Percentiles rank a stretch among this genome's conserved stretches.
phyloP scores from a whole-genome alignment of 352 stramenopile genomes.

The Globisporangium perplexum region DNA sequence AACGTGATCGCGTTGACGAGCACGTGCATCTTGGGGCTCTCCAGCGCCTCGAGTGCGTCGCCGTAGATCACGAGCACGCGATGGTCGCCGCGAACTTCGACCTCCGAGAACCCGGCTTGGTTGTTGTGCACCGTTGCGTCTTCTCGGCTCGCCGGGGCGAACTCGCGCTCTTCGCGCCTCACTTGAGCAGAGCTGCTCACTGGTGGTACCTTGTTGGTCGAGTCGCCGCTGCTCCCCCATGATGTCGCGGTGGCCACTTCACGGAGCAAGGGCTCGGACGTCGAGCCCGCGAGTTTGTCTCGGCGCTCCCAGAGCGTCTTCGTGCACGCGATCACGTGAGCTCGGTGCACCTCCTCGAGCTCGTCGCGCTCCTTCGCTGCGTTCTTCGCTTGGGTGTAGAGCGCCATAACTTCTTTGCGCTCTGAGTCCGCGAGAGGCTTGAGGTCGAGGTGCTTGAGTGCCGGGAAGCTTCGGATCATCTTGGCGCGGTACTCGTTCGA shows the following conservation, averaged over 20 bases:
- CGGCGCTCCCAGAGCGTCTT: conserved; percentile 35
- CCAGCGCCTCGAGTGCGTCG: conserved; percentile 55
- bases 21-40: conserved; percentile 42
- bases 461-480: conserved; percentile 69
- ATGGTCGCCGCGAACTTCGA: conserved; percentile 67
- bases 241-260: background rate
- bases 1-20: conserved; percentile 64
- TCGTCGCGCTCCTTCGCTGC: conserved; percentile 42
- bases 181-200: background rate
- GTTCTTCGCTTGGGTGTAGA: conserved; percentile 20
- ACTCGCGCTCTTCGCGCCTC: conserved; percentile 26
- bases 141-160: conserved; percentile 36
- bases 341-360: conserved; percentile 34
- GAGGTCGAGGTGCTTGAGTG: conserved; percentile 83
- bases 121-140: conserved; percentile 44
- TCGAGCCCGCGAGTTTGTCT: conserved; percentile 1
- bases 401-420: conserved; percentile 38
- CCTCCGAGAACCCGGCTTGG: conserved; percentile 56
- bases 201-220: conserved; percentile 10
- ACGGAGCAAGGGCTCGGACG: background rate
- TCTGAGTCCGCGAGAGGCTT: conserved; percentile 73
- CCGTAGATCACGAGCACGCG: conserved; percentile 65
- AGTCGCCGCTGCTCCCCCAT: conserved; percentile 7
- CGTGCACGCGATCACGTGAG: conserved; percentile 40
- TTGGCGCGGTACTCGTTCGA: conserved; percentile 55